These are phyloP conservation scores for Penicillium sumatraense DNA, from an alignment of 2,329 filamentous ascomycete species.

Conservation along the genomic window DNA sequence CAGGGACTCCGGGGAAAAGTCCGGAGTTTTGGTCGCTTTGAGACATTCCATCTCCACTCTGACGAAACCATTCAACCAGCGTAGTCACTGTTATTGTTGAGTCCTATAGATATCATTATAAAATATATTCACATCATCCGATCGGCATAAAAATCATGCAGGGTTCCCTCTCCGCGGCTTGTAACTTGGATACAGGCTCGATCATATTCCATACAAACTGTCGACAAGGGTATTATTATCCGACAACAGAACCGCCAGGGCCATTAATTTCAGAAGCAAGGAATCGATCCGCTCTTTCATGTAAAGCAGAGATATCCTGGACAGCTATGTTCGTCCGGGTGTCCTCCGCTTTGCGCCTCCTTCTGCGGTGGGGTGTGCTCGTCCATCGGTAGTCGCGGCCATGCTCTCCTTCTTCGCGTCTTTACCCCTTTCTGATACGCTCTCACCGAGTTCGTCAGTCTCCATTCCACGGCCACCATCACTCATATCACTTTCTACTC, in stretches of 20 bases:
- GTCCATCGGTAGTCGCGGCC: constrained; percentile 5
- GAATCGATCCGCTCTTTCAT: background rate
- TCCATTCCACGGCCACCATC: constrained; percentile 5
- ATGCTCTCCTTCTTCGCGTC: constrained; percentile 16
- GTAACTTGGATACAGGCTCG: background rate
- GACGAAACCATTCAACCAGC: constrained; percentile 10
- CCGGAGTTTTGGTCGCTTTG: constrained; percentile 6
- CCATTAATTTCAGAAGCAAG: constrained; percentile 5
- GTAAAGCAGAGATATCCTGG: background rate
- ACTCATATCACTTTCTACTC: constrained; percentile 21
- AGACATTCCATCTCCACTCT: constrained; percentile 12
- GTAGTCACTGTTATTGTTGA: background rate
- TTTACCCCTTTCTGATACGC: background rate
- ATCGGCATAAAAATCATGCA: background rate
- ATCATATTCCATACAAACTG: background rate
- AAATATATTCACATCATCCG: constrained; percentile 3
- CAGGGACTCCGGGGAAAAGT: background rate
- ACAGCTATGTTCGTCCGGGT: constrained; percentile 12
- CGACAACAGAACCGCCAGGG: constrained; percentile 2
- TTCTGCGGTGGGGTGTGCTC: constrained; percentile 8
- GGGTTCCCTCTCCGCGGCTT: background rate
- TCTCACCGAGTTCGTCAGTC: background rate
- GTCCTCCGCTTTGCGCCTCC: constrained; percentile 19
- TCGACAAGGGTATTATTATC: constrained; percentile 2
- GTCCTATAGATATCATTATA: background rate